Conservation (phyloP, 2,329 filamentous ascomycete genomes). For the Fusarium sp. region DNA sequence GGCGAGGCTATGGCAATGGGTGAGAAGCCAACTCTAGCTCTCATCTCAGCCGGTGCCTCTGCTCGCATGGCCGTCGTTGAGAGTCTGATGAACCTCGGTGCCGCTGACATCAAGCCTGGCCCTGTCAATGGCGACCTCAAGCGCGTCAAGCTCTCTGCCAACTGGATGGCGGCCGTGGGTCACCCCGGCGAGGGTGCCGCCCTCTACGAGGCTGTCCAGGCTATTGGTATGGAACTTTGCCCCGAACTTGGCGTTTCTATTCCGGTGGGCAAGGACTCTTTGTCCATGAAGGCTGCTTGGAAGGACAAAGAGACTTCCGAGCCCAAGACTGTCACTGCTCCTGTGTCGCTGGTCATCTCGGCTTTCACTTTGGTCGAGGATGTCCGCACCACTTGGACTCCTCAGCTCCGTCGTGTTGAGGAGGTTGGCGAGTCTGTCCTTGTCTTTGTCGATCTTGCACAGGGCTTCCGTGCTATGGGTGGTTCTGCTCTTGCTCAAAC, state of each 20-base stretch:
- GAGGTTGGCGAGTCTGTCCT: constrained; percentile 92
- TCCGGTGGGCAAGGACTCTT: constrained; percentile 97
- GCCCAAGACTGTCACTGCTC: constrained; percentile 89
- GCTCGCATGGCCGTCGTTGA: constrained; percentile 97
- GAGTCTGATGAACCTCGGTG: constrained; percentile 92
- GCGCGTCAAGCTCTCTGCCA: constrained; percentile 90
- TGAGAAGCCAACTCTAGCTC: constrained; percentile 88
- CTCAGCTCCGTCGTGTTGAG: constrained; percentile 84
- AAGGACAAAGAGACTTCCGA: constrained; percentile 77
- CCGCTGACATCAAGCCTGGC: constrained; percentile 72
- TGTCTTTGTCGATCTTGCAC: constrained; percentile 91
- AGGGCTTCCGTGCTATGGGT: constrained; percentile 85
- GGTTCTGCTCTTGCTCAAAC: constrained; percentile 94
- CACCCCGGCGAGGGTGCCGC: constrained; percentile 94
- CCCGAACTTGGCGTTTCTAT: constrained; percentile 92
- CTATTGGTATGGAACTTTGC: constrained; percentile 93
- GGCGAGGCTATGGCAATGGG: constrained; percentile 99
- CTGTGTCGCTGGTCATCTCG: constrained; percentile 91
- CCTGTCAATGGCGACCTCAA: constrained; percentile 73
- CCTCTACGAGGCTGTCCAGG: constrained; percentile 93
- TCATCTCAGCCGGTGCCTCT: constrained; percentile 91
- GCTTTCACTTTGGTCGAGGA: constrained; percentile 90
- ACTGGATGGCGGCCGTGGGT: constrained; percentile 99
- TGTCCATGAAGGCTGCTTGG: constrained; percentile 99
- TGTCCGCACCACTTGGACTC: constrained; percentile 92